Evolutionary conservation across 129 eudicot species (phyloP).

Genomic region (sunflower (Helianthus annuus)): HanXRQr2.0-SUNRISE NC_035444.2:9563269-9563768

Average conservation of each 20-base stretch:
- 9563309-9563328: conserved; percentile 58
- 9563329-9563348: conserved; percentile 69
- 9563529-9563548: conserved; percentile 5
- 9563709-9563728: neutral
- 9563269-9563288: conserved; percentile 72
- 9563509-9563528: conserved; percentile 27
- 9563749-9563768: neutral
- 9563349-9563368: conserved; percentile 88
- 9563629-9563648: conserved; percentile 51
- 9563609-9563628: conserved; percentile 38
- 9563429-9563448: conserved; percentile 57
- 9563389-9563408: conserved; percentile 81
- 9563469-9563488: conserved; percentile 55
- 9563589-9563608: neutral
- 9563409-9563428: conserved; percentile 69
- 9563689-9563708: conserved; percentile 38
- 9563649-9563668: conserved; percentile 43
- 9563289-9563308: conserved; percentile 68
- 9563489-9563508: conserved; percentile 56
- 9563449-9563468: conserved; percentile 63
- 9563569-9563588: conserved; percentile 16
- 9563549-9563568: conserved; percentile 19
- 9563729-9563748: neutral
- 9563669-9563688: conserved; percentile 47
- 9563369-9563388: conserved; percentile 67